These are phyloP conservation scores for Hymenoscyphus fructigenus DNA, from an alignment of 2,329 filamentous ascomycete species.

Conservation along the genomic window DNA sequence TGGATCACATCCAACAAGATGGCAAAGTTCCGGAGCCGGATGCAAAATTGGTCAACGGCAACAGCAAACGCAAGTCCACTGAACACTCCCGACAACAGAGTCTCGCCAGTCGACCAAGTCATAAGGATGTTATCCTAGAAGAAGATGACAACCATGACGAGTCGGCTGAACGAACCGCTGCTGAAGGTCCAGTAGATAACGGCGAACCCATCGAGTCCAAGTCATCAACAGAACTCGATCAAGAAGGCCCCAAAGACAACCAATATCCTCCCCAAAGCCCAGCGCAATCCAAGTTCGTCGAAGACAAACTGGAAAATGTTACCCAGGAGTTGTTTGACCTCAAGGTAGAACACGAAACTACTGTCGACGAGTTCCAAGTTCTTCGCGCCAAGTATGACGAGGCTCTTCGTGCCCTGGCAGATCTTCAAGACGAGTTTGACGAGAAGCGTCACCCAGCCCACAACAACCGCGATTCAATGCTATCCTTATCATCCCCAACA, in stretches of 20 bases:
- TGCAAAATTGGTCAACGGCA: conserved; percentile 38
- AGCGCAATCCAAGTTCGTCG: conserved; percentile 80
- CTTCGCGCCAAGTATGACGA: conserved; percentile 90
- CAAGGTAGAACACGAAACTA: conserved; percentile 84
- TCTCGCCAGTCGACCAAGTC: conserved; percentile 51
- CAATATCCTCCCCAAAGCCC: conserved; percentile 56
- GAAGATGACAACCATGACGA: conserved; percentile 32
- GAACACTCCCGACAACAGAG: conserved; percentile 57
- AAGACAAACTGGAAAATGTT: conserved; percentile 88
- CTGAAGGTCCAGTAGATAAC: conserved; percentile 36
- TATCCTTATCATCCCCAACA: conserved; percentile 51
- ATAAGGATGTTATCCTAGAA: conserved; percentile 52
- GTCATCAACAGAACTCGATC: conserved; percentile 30
- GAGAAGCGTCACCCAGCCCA: conserved; percentile 64
- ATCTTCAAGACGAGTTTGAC: conserved; percentile 82
- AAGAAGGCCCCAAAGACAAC: conserved; percentile 34
- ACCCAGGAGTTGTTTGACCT: conserved; percentile 90
- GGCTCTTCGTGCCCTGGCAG: conserved; percentile 75
- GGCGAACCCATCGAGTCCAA: conserved; percentile 41
- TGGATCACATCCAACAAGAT: conserved; percentile 74
- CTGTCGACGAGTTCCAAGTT: conserved; percentile 75
- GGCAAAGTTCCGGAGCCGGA: conserved; percentile 44
- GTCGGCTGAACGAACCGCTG: conserved; percentile 26
- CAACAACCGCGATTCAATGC: conserved; percentile 52
- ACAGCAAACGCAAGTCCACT: conserved; percentile 45